Percentiles rank a stretch among this genome's conserved stretches.
phyloP scores from a whole-genome alignment of 495 filamentous ascomycete genomes.

The Aspergillus olivimuriae region DNA sequence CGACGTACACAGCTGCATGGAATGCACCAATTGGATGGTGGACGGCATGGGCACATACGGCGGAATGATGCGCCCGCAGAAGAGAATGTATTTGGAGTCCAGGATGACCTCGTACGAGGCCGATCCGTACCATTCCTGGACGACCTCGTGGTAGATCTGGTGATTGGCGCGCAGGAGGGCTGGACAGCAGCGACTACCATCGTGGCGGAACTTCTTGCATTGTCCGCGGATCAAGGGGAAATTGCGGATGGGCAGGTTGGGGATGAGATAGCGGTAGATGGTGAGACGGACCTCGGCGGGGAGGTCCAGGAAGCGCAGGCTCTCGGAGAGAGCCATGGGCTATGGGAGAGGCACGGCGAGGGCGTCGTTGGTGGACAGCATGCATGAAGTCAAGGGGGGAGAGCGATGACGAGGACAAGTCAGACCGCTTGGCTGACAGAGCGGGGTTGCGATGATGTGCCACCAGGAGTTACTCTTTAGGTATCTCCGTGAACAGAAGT shows the following conservation, averaged over 20 bases:
- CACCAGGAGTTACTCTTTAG: too few species aligned
- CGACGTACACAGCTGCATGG: neutral
- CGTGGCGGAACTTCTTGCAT: slow-evolving; percentile 1
- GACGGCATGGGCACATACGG: slow-evolving; percentile 3
- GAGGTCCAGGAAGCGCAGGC: slow-evolving; percentile 3
- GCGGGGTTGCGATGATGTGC: too few species aligned
- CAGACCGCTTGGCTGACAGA: too few species aligned
- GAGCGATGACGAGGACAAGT: too few species aligned
- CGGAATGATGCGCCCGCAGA: slow-evolving; percentile 6
- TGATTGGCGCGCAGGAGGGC: slow-evolving; percentile 6
- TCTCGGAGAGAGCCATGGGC: too few species aligned
- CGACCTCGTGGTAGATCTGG: slow-evolving; percentile 3
- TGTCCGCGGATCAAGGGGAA: slow-evolving; percentile 4
- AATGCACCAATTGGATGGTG: slow-evolving; percentile 2
- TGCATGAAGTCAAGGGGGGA: too few species aligned
- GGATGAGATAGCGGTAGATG: slow-evolving; percentile 7
- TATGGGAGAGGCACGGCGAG: too few species aligned
- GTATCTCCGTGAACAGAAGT: too few species aligned
- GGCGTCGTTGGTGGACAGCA: too few species aligned
- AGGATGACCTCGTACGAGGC: slow-evolving; percentile 6
- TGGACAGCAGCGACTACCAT: slow-evolving; percentile 1
- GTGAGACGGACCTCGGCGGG: slow-evolving; percentile 7
- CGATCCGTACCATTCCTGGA: slow-evolving; percentile 6
- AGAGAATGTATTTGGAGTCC: slow-evolving; percentile 8
- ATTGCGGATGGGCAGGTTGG: slow-evolving; percentile 5